Percentiles rank a stretch among this genome's conserved stretches.
These are phyloP conservation scores for Neofusicoccum sp. DNA, from an alignment of 2,329 filamentous ascomycete species.

Conservation along the genomic window DNA sequence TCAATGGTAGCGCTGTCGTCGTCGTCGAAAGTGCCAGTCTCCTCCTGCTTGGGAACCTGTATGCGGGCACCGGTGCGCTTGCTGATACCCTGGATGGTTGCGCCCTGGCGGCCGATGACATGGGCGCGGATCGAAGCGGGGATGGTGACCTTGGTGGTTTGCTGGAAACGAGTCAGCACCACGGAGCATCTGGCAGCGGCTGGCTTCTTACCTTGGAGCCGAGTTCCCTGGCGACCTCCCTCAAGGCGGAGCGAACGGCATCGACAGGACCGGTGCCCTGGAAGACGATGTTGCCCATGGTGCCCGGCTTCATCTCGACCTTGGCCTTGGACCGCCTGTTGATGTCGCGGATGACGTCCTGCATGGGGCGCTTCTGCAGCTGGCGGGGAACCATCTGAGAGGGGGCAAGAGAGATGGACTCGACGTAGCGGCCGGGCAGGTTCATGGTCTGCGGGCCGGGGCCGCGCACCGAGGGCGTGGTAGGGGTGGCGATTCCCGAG, in stretches of 20 bases:
- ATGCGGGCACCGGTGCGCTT: slow-evolving; percentile 88
- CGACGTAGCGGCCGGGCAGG: slow-evolving; percentile 81
- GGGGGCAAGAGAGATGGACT: slow-evolving; percentile 73
- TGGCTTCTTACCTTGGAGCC: slow-evolving; percentile 73
- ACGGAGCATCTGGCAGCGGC: too few relatives aligned
- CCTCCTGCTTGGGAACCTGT: slow-evolving; percentile 82
- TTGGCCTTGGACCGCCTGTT: slow-evolving; percentile 89
- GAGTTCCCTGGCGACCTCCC: slow-evolving; percentile 85
- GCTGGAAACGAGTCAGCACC: slow-evolving; percentile 43
- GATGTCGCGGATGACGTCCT: slow-evolving; percentile 86
- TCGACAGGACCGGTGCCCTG: slow-evolving; percentile 84
- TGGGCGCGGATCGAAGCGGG: slow-evolving; percentile 81
- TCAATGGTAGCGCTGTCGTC: slow-evolving; percentile 78
- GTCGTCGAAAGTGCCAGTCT: slow-evolving; percentile 68
- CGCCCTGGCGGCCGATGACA: slow-evolving; percentile 90
- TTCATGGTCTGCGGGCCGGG: slow-evolving; percentile 63
- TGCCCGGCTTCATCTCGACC: slow-evolving; percentile 74
- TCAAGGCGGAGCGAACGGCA: slow-evolving; percentile 82
- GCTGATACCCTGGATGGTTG: slow-evolving; percentile 86
- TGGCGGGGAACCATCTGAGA: slow-evolving; percentile 74
- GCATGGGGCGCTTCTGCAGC: slow-evolving; percentile 81
- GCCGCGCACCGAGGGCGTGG: slow-evolving; percentile 42
- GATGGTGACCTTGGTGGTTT: slow-evolving; percentile 74
- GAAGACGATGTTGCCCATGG: slow-evolving; percentile 74
- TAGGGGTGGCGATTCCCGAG: slow-evolving; percentile 56